These are phyloP conservation scores for Phytophthora hybrid DNA, from an alignment of 352 stramenopile species.

Conservation along the genomic window DNA sequence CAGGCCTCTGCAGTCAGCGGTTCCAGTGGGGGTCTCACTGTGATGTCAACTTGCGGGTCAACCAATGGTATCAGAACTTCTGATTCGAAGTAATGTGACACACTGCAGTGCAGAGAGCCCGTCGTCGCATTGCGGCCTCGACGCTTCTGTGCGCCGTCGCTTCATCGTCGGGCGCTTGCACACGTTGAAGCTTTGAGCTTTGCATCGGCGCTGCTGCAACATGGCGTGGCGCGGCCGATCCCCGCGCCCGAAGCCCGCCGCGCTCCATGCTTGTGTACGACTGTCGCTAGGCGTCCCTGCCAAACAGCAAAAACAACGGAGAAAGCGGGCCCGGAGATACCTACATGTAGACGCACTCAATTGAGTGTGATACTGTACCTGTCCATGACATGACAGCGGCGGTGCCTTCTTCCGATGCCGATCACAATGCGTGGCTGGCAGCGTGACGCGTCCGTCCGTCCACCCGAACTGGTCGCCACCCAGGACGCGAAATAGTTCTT, in stretches of 20 bases:
- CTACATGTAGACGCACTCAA: slow-evolving; percentile 4
- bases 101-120: not conserved
- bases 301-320: slow-evolving; percentile 28
- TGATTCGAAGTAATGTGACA: not conserved
- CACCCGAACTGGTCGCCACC: slow-evolving; percentile 25
- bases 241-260: not conserved
- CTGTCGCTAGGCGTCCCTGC: not conserved
- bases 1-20: not conserved
- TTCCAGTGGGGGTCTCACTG: no score
- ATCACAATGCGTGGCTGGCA: slow-evolving; percentile 16
- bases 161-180: not conserved
- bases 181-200: not conserved
- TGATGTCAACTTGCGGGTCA: no score
- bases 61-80: not conserved
- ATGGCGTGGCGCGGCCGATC: not conserved
- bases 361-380: slow-evolving; percentile 32
- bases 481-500: slow-evolving; percentile 30
- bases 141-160: not conserved
- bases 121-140: not conserved
- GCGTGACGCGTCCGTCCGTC: slow-evolving; percentile 2
- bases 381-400: not conserved
- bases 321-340: slow-evolving; percentile 24
- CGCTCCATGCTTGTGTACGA: not conserved
- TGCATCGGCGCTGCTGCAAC: not conserved
- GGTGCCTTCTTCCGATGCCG: slow-evolving; percentile 6